Percentiles rank a stretch among this genome's conserved stretches.
Evolutionary conservation across 2,329 filamentous ascomycete genomes (phyloP).

Genomic region (Penicillium sp.): DNA sequence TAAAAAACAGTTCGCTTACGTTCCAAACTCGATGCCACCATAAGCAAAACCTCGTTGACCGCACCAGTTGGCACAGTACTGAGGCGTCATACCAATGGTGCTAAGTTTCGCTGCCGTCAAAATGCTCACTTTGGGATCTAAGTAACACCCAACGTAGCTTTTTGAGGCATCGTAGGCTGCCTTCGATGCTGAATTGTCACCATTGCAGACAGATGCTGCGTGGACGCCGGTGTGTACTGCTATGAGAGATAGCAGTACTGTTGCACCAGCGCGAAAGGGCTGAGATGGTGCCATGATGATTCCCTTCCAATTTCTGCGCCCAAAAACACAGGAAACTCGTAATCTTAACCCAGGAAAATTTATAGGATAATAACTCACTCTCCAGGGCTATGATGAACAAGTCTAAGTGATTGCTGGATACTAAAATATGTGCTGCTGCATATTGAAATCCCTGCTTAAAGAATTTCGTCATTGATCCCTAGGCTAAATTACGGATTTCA

Average conservation of each 20-base stretch:
- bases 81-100: constrained; percentile 10
- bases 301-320: background rate
- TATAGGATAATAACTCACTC: background rate
- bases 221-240: background rate
- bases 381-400: background rate
- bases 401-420: background rate
- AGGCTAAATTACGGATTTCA: background rate
- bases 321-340: background rate
- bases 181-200: background rate
- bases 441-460: background rate
- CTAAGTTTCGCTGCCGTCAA: constrained; percentile 8
- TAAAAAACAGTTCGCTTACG: constrained; percentile 1
- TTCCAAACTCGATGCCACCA: constrained; percentile 9
- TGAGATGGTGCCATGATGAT: constrained; percentile 1
- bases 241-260: constrained; percentile 1
- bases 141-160: constrained; percentile 9
- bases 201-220: background rate
- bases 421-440: background rate
- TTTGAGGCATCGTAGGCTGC: constrained; percentile 1
- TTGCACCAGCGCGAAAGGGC: background rate
- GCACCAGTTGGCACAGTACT: constrained; percentile 11
- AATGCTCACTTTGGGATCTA: constrained; percentile 7
- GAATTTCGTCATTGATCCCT: background rate
- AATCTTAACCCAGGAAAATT: background rate
- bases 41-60: constrained; percentile 6